A percentile compares a stretch with the other conserved stretches of the same genome.
phyloP scores from a whole-genome alignment of 169 alveolate species.

The Besnoitia besnoiti region DNA sequence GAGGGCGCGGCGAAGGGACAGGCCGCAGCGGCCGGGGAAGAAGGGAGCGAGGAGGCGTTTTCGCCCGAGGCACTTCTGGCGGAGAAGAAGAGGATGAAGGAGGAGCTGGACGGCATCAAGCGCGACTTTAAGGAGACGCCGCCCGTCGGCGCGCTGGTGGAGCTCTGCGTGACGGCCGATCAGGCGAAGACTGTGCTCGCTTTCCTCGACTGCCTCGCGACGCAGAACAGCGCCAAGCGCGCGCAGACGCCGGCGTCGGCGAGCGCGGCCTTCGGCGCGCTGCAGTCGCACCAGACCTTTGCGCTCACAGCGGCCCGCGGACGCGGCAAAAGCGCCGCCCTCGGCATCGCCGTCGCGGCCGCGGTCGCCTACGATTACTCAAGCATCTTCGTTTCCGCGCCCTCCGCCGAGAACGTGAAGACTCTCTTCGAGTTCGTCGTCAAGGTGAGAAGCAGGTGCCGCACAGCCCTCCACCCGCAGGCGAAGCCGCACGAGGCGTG shows the following conservation, averaged over 20 bases:
- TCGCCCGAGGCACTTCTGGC: conserved; percentile 42
- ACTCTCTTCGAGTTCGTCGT: conserved; percentile 97
- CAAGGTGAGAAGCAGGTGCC: conserved; percentile 74
- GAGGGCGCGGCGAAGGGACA: background rate
- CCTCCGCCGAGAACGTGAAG: conserved; percentile 96
- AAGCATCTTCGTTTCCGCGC: conserved; percentile 97
- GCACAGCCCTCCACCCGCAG: too few relatives aligned
- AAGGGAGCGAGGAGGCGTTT: background rate
- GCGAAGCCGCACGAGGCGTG: too few relatives aligned
- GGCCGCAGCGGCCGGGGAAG: background rate
- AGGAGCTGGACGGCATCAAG: conserved; percentile 35
- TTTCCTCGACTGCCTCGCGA: conserved; percentile 74
- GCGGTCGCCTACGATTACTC: conserved; percentile 87
- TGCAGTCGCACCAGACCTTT: conserved; percentile 78
- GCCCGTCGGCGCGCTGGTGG: conserved; percentile 69
- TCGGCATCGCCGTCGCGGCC: conserved; percentile 90
- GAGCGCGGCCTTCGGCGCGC: background rate
- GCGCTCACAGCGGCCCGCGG: conserved; percentile 99
- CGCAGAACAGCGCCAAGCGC: conserved; percentile 20
- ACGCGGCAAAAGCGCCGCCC: conserved; percentile 99
- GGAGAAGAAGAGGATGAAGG: conserved; percentile 23
- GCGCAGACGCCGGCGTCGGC: background rate
- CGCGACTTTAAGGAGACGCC: conserved; percentile 45
- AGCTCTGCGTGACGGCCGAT: conserved; percentile 76
- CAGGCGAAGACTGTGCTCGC: conserved; percentile 85